Evolutionary conservation across 352 stramenopile genomes (phyloP), one percentile per base, ranked within the genome.

Genomic region (Nothophytophthora sp.): DNA sequence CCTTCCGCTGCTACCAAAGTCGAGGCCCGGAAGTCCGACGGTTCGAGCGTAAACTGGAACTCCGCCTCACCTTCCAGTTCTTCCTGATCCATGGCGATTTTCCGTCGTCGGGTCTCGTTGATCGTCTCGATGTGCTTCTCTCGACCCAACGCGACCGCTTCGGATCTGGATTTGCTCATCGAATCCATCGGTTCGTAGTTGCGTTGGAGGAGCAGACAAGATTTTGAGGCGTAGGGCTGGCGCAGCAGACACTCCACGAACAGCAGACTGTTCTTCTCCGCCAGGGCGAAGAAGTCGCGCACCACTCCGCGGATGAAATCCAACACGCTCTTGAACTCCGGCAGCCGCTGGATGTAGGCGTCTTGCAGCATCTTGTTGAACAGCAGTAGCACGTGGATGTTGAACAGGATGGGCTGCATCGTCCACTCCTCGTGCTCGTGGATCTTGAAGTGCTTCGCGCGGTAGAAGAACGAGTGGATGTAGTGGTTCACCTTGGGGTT

Each of bases 331-430:
- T 75, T 72, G 52, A 81, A 90, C 25, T 92, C 77, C 1, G 60
- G 28, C 5, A 81, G 74, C 2, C 56, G 63, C 44, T 84, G 69
- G 27, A 94, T 88, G 15, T 70, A 55, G 3, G 75, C 15, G 37
- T 96, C 86, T 66, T 94, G 80, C n/a, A 96, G 75, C 65, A 96
- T 87, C 50, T 67, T 75, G 55, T 96, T 86, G 60, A 96, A 96
- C 4, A 90, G 48, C 33, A 88, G 44, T 12, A 94, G 60, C 30
- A 88, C 73, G 51, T 85, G 81, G 25, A 96, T 90, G 50, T 92
- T 91, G 55, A 88, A 96, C 2, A 96, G 60, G 56, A 96, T 86
- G 18, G 86, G 86, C 32, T 96, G 81, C 79, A 92, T 86, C 15
- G 85, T 93, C 70, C 73, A 88, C 16, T 88, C 60, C 20, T 94